Evolutionary conservation across 306 rosid species (phyloP), one percentile per base, ranked within the genome.

Genomic region (Prunus campanulata): DNA sequence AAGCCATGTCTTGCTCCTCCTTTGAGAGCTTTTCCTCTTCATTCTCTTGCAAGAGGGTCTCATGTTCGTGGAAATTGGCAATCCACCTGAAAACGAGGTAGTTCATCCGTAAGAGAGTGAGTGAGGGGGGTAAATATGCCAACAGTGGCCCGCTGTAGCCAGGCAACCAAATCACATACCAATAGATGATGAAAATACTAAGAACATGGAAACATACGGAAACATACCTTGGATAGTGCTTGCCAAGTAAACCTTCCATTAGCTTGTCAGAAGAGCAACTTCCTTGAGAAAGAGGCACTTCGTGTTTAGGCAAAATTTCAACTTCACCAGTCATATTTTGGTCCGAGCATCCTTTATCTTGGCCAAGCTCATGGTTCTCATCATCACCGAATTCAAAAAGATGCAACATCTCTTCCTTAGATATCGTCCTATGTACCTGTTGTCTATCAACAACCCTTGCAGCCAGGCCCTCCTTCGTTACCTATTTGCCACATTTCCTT

Each of bases 1-100:
- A 92, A 59, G 98, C 97, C 97, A 92, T 83, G 83, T 90, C 98
- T 83, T 95, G 96, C 88, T 95, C 98, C 82, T 95, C 98, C 84
- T 95, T 95, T 6, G 98, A 90, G 48, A 95, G 90, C 62, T 82
- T 92, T 82, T 95, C 98, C 72, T 88, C 98, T 87, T 92, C 98
- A 60, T 90, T 95, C 84, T 95, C 97, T 88, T 92, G 98, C 49
- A 95, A 79, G 60, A 95, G 87, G 14, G 96, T 83, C 83, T 95
- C 98, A 20, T 95, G 98, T 79, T 86, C 90, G 54, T 95, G 98
- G 81, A 80, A 95, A 82, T 92, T 89, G 57, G 88, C 93, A 65
- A 95, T 90, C 98, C 97, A 95, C 76, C 97, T 95, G 72, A 54
- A 74, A 85, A 65, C 66, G 78, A 77, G 42, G 61, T 3, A 63